A percentile compares a stretch with the other conserved stretches of the same genome.
Conservation (phyloP, 2,329 filamentous ascomycete species). For the Curvularia verruculosa region DNA sequence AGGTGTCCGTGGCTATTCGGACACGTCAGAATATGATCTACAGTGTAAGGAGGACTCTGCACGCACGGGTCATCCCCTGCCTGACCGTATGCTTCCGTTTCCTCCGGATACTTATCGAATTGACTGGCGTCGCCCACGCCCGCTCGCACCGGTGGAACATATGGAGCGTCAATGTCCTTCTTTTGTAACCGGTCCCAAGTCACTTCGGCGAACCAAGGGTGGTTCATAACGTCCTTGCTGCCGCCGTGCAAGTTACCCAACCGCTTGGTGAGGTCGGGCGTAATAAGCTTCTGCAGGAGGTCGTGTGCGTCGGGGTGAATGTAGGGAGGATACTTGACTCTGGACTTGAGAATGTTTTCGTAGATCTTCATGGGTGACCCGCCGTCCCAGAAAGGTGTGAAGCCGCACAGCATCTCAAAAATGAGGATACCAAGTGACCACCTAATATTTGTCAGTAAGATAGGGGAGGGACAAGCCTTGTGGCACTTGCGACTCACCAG, state of each 20-base stretch:
- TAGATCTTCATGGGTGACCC: conserved; percentile 99
- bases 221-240: conserved; percentile 89
- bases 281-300: conserved; percentile 90
- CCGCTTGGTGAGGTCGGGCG: conserved; percentile 90
- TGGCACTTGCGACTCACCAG: conserved; percentile 68
- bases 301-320: conserved; percentile 94
- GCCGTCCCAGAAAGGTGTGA: conserved; percentile 98
- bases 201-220: conserved; percentile 96
- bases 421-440: conserved; percentile 98
- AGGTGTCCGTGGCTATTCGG: conserved; percentile 44
- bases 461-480: conserved; percentile 6
- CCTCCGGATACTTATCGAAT: conserved; percentile 97
- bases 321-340: conserved; percentile 95
- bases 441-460: conserved; percentile 59
- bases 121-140: conserved; percentile 94
- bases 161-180: conserved; percentile 98
- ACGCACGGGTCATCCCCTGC: conserved; percentile 85
- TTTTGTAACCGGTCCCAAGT: conserved; percentile 94
- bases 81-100: conserved; percentile 88
- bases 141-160: conserved; percentile 92
- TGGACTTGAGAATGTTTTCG: conserved; percentile 95
- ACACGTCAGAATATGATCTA: conserved; percentile 40
- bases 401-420: conserved; percentile 99
- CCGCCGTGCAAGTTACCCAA: conserved; percentile 93
- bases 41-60: conserved; percentile 31